A percentile compares a stretch with the other conserved stretches of the same genome.
phyloP scores from a whole-genome alignment of 805 yeast genomes.

The Yueomyces sp. region DNA sequence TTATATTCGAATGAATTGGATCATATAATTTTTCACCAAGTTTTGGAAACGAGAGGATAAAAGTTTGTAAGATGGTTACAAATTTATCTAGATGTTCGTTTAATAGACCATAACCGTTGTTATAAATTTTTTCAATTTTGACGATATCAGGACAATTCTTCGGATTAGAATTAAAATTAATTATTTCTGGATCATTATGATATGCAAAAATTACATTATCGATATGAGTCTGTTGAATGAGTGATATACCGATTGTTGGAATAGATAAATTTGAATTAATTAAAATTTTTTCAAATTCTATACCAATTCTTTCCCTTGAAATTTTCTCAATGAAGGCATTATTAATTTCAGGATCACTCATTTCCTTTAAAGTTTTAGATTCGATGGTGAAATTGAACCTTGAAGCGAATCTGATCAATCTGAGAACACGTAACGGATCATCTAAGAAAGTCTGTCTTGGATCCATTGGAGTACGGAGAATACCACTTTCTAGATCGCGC shows the following conservation, averaged over 20 bases:
- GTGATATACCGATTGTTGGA: constrained; percentile 48
- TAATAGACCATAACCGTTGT: constrained; percentile 4
- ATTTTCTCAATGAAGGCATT: constrained; percentile 55
- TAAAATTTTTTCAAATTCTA: constrained; percentile 70
- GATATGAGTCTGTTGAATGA: constrained; percentile 43
- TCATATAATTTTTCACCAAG: constrained; percentile 3
- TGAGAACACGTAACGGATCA: constrained; percentile 82
- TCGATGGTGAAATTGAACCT: constrained; percentile 61
- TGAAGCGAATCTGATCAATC: constrained; percentile 78
- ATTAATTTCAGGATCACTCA: constrained; percentile 47
- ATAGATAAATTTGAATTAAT: constrained; percentile 30
- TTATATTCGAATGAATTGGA: constrained; percentile 4
- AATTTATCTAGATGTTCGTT: constrained; percentile 5
- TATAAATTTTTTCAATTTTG: constrained; percentile 7
- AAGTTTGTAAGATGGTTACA: constrained; percentile 1
- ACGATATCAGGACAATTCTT: constrained; percentile 8
- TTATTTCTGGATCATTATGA: constrained; percentile 6
- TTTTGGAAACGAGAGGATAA: neutral
- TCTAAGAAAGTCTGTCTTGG: constrained; percentile 80
- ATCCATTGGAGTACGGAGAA: constrained; percentile 76
- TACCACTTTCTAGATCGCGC: constrained; percentile 52
- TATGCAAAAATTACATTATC: constrained; percentile 45
- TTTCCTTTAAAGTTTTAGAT: constrained; percentile 41
- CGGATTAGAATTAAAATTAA: constrained; percentile 6
- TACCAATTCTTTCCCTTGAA: constrained; percentile 82